Base-by-base conservation (phyloP, 306 rosid species). In the Glycine tomentella region DNA sequence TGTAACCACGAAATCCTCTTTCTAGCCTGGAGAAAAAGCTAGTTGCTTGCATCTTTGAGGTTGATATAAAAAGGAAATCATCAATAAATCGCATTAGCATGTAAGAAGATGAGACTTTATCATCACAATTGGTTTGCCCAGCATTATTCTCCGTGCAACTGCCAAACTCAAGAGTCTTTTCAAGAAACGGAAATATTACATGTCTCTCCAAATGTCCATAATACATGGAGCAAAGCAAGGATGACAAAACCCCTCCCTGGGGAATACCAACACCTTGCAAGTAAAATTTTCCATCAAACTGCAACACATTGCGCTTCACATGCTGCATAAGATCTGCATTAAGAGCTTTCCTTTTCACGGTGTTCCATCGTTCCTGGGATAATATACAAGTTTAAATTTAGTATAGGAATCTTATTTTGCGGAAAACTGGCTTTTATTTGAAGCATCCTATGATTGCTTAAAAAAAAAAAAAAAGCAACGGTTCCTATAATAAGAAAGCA, bases 231-330 rank as follows among this genome's bases (percentile, higher is more conserved):
- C 97, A 95, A 75, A 95, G 99, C 84, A 95, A 81, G 73, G 97
- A 65, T 3, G 99, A 95, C 72, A 90, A 78, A 87, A 95, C 68
- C 63, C 99, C 96, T 90, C 99, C 97, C 86, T 93, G 99, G 73
- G 97, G 86, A 89, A 95, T 93, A 62, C 99, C 97, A 46, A 90
- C 86, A 68, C 82, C 85, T 91, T 90, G 97, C 88, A 91, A 66
- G 87, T 87, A 95, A 75, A 93, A 90, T 56, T 84, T 93, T 62
- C 89, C 88, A 84, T 89, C 89, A 40, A 95, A 89, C 66, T 64
- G 92, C 84, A 95, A 69, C 45, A 95, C 91, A 89, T 95, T 95
- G 81, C 48, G 82, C 90, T 93, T 91, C 80, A 95, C 87, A 44
- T 93, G 97, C 86, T 93, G 90, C 45, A 59, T 74, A 34, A 95